Conservation (phyloP, 768 basidiomycete genomes). For the Nevesoporus exiguus region DNA sequence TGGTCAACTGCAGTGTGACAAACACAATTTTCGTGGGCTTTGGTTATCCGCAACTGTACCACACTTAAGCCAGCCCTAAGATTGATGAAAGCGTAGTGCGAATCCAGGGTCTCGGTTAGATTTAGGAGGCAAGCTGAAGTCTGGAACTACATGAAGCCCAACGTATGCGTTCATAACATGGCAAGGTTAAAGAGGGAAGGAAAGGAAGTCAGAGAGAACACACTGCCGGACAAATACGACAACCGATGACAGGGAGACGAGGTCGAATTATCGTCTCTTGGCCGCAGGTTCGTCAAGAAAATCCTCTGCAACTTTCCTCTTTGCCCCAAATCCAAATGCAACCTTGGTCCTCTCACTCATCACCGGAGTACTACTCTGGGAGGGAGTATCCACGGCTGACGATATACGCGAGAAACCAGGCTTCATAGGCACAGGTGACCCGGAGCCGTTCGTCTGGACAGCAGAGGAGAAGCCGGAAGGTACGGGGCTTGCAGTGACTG, state of each 20-base stretch:
- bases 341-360: constrained; percentile 69
- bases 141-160: too few relatives aligned
- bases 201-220: not conserved
- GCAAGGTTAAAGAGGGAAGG: not conserved
- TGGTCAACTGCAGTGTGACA: too few relatives aligned
- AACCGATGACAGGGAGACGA: not conserved
- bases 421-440: constrained; percentile 58
- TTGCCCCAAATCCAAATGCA: constrained; percentile 71
- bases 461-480: constrained; percentile 37
- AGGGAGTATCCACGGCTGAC: constrained; percentile 49
- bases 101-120: too few relatives aligned
- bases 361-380: constrained; percentile 52
- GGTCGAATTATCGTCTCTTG: constrained; percentile 43
- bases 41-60: too few relatives aligned
- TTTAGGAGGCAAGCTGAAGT: too few relatives aligned
- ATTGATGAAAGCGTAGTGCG: too few relatives aligned
- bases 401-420: constrained; percentile 79
- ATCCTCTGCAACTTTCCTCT: constrained; percentile 78
- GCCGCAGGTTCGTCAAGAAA: constrained; percentile 61
- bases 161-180: too few relatives aligned
- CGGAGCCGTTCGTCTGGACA: constrained; percentile 34
- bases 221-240: not conserved
- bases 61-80: too few relatives aligned
- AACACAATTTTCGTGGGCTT: too few relatives aligned
- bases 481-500: constrained; percentile 40